Evolutionary conservation across 2,329 filamentous ascomycete genomes (phyloP).

Genomic region (Celoporthe dispersa): DNA sequence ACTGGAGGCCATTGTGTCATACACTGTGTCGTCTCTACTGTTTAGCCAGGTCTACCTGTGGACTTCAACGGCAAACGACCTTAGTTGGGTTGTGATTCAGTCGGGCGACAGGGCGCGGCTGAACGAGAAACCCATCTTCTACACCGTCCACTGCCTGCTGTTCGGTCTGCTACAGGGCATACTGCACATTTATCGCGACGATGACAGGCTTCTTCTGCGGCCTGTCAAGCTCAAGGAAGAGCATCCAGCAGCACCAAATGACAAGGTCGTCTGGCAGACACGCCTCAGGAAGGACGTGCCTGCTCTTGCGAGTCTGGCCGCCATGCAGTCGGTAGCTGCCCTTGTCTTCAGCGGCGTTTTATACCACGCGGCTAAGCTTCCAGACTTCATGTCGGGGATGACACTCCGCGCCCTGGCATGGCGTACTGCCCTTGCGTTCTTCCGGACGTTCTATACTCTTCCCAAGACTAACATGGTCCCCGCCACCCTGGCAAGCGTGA

Average conservation of each 20-base stretch:
- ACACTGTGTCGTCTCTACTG: conserved; percentile 75
- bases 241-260: conserved; percentile 27
- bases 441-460: conserved; percentile 75
- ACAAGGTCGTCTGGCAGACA: conserved; percentile 40
- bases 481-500: conserved; percentile 45
- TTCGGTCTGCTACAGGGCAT: conserved; percentile 72
- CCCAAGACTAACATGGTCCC: conserved; percentile 71
- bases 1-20: conserved; percentile 74
- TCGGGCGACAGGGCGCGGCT: conserved; percentile 74
- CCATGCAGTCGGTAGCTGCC: conserved; percentile 50
- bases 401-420: conserved; percentile 65
- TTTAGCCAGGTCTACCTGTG: conserved; percentile 84
- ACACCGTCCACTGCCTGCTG: conserved; percentile 71
- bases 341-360: conserved; percentile 65
- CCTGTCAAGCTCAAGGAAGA: conserved; percentile 37
- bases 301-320: conserved; percentile 42
- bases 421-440: conserved; percentile 71
- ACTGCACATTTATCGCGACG: conserved; percentile 73
- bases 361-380: conserved; percentile 19
- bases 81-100: conserved; percentile 75
- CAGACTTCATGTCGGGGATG: not conserved
- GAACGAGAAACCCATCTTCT: conserved; percentile 85
- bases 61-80: conserved; percentile 59
- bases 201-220: conserved; percentile 66
- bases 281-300: conserved; percentile 46